Percentiles rank a stretch among this genome's conserved stretches.
Evolutionary conservation across 179 eudicot genomes (phyloP).

Genomic region (Spinacia oleracea): DNA sequence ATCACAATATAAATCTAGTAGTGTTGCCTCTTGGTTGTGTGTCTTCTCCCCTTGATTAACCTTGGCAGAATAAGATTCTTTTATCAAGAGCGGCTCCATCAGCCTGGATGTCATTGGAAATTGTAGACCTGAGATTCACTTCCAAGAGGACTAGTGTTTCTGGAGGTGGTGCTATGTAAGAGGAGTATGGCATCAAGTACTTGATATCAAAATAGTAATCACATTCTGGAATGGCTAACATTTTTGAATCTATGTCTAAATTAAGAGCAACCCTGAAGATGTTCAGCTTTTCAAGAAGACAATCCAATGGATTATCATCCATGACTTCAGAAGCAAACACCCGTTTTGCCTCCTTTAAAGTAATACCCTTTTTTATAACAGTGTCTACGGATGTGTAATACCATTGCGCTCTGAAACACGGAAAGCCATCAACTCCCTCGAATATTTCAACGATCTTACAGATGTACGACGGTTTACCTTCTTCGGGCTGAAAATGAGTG

Average conservation of each 20-base stretch:
- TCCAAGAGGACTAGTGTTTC: conserved; percentile 31
- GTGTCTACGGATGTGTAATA: conserved; percentile 71
- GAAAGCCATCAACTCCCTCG: conserved; percentile 51
- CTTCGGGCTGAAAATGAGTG: conserved; percentile 51
- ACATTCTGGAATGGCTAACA: conserved; percentile 34
- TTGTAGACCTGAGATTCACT: conserved; percentile 55
- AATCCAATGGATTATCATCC: conserved; percentile 76
- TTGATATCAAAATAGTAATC: conserved; percentile 63
- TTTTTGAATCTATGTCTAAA: conserved; percentile 38
- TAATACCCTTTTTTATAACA: conserved; percentile 36
- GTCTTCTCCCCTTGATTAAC: conserved; percentile 14
- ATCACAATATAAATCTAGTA: conserved; percentile 67
- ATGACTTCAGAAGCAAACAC: conserved; percentile 66
- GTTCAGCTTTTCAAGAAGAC: conserved; percentile 53
- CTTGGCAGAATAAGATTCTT: conserved; percentile 11
- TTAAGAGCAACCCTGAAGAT: conserved; percentile 45
- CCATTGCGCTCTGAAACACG: conserved; percentile 74
- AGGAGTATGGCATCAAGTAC: conserved; percentile 38
- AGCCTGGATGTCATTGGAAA: conserved; percentile 51
- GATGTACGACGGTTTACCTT: conserved; percentile 40
- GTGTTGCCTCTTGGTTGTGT: conserved; percentile 29
- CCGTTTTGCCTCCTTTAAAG: conserved; percentile 40
- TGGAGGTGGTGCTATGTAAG: conserved; percentile 38
- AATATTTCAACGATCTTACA: conserved; percentile 70
- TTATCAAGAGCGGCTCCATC: conserved; percentile 17